Base-by-base conservation (phyloP, 2,329 filamentous ascomycete genomes). In the Apiospora koreana region DNA sequence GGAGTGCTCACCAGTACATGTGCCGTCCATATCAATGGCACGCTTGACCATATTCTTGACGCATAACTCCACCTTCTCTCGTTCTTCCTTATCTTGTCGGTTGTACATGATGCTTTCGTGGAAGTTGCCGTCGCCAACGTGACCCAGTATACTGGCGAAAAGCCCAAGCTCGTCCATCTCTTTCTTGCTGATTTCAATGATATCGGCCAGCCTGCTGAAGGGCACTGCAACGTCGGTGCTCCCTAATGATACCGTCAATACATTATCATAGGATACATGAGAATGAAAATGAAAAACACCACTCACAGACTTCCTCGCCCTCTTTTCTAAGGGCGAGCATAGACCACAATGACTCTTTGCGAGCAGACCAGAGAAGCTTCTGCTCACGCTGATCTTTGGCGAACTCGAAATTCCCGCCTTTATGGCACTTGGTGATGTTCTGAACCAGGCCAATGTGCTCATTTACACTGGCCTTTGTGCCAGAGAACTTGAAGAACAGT, bases 51-150 rank as follows among this genome's bases (percentile, higher is more conserved):
- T 97, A 75, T 94, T 92, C 78, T 95, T 91, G 65, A 98, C 94
- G 73, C 93, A 94, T 69, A 86, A 87, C 79, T 96, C 93, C 1
- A 96, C 94, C 74, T 92, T 93, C 54, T 87, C 91, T 69, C 88
- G 88, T 81, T 97, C 93, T 35, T 86, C 89, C 3, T 88, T 86
- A 69, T 94, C 86, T 31, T 85, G 86, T 35, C 88, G 88, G 81
- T 96, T 89, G 80, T 97, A 98, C 82, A 98, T 92, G 81, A 98
- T 96, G 78, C 92, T 93, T 79, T 95, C 92, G 80, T 98, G 95
- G 83, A 98, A 98, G 81, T 98, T 98, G 46, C 95, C 95, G 78
- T 97, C 95, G 16, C 95, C 95, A 70, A 98, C 92, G 77, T 98
- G 95, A 3, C 95, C 95, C 4, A 98, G 84, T 38, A 97, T 93